These are phyloP conservation scores for Ogataea nitratoaversa DNA, from an alignment of 805 yeast genomes.

Conservation along the genomic window DNA sequence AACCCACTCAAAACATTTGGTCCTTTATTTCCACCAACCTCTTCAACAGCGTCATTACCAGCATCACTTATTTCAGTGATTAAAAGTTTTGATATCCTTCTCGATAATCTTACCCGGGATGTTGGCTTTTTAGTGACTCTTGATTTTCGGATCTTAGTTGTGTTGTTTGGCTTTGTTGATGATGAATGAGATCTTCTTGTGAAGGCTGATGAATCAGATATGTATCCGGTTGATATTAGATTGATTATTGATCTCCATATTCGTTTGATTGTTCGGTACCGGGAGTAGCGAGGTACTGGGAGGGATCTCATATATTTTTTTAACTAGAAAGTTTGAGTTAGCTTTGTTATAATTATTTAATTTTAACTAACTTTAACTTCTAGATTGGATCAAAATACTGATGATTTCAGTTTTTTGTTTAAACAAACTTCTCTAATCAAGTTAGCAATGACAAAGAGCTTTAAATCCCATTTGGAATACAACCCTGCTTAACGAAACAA, in stretches of 20 bases:
- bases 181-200: conserved; percentile 12
- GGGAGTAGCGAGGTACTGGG: conserved; percentile 35
- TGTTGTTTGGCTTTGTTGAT: conserved; percentile 19
- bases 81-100: conserved; percentile 18
- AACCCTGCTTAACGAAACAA: too few relatives aligned
- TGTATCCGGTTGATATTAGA: conserved; percentile 31
- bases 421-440: conserved; percentile 6
- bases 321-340: too few relatives aligned
- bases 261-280: conserved; percentile 28
- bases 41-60: conserved; percentile 4
- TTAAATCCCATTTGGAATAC: too few relatives aligned
- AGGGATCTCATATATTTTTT: conserved; percentile 28
- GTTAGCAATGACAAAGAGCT: background rate
- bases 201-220: conserved; percentile 32
- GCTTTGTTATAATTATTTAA: background rate
- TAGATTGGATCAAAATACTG: too few relatives aligned
- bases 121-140: conserved; percentile 29
- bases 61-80: conserved; percentile 20
- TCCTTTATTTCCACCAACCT: background rate
- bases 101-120: conserved; percentile 23
- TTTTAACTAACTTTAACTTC: background rate
- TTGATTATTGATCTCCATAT: conserved; percentile 30
- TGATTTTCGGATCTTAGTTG: conserved; percentile 29
- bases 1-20: background rate
- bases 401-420: background rate